Evolutionary conservation across 345 rosid species (phyloP), one percentile per base, ranked within the genome.

Genomic region (Hibiscus mutabilis): DNA sequence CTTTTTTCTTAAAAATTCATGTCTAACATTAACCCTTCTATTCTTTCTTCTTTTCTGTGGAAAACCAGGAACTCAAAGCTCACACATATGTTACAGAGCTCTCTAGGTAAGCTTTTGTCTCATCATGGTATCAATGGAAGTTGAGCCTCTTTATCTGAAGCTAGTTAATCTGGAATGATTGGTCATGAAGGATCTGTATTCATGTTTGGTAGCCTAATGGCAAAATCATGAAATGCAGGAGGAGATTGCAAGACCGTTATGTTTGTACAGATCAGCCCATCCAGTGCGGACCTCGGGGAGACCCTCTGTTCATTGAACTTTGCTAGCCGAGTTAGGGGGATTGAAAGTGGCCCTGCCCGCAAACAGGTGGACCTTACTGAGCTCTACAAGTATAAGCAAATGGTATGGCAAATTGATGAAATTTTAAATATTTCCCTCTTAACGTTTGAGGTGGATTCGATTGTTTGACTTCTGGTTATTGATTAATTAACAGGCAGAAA

Each of bases 261-360:
- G 98, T 90, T 92, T 84, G 99, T 95, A 73, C 99, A 95, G 85
- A 88, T 92, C 66, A 95, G 97, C 63, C 98, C 99, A 12, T 85
- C 87, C 74, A 37, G 83, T 31, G 72, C 82, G 21, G 98, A 95
- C 78, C 85, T 82, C 47, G 98, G 98, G 58, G 98, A 92, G 86
- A 92, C 98, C n/a, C 72, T 92, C 64, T 95, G 98, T 74, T 95
- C 97, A 16, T 79, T 90, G 60, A 95, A 90, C 69, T 95, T 92
- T 65, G 93, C 97, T 46, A 87, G 87, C 72, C 77, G 99, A 63
- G 98, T 92, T 25, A 86, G 98, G 25, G 98, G 99, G 55, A 82
- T 95, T 6, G 99, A 95, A 85, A 85, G 83, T 46, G 97, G 96
- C 27, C 97, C 97, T 80, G 93, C 99, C 37, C 87, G 94, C 74